These are phyloP conservation scores for Xylaria palmicola DNA, from an alignment of 495 filamentous ascomycete genomes.

Conservation along the genomic window DNA sequence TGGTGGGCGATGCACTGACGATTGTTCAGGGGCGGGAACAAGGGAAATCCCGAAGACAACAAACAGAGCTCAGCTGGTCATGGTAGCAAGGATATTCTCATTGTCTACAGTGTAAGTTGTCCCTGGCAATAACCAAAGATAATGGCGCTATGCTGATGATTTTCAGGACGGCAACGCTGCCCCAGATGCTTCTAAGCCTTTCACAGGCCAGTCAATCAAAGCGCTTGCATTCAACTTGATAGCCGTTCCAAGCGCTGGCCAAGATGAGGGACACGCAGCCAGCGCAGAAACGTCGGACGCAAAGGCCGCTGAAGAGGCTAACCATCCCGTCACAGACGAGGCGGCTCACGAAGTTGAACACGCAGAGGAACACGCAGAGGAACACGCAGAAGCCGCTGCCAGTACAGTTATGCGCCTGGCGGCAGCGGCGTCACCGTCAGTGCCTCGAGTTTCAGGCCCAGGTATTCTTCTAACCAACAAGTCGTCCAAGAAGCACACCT, in stretches of 20 bases:
- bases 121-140: neutral
- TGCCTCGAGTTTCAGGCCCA: slow-evolving; percentile 22
- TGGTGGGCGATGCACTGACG: slow-evolving; percentile 17
- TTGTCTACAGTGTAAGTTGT: slow-evolving; percentile 33
- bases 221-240: neutral
- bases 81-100: slow-evolving; percentile 39
- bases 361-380: neutral
- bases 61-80: slow-evolving; percentile 34
- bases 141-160: slow-evolving; percentile 3
- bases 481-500: slow-evolving; percentile 25
- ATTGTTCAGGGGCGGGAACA: slow-evolving; percentile 18
- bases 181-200: slow-evolving; percentile 25
- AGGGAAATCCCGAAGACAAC: slow-evolving; percentile 30
- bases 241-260: neutral
- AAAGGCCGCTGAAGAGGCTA: neutral
- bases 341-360: neutral
- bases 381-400: too few relatives aligned
- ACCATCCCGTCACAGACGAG: neutral
- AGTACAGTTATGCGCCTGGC: neutral
- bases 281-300: neutral
- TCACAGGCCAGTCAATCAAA: slow-evolving; percentile 12
- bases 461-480: slow-evolving; percentile 39
- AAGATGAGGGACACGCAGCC: neutral
- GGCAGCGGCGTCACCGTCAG: slow-evolving; percentile 3
- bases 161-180: slow-evolving; percentile 37